Percentiles rank a stretch among this genome's conserved stretches.
These are phyloP conservation scores for Saturnispora gosingensis DNA, from an alignment of 805 yeast species.

Conservation along the genomic window DNA sequence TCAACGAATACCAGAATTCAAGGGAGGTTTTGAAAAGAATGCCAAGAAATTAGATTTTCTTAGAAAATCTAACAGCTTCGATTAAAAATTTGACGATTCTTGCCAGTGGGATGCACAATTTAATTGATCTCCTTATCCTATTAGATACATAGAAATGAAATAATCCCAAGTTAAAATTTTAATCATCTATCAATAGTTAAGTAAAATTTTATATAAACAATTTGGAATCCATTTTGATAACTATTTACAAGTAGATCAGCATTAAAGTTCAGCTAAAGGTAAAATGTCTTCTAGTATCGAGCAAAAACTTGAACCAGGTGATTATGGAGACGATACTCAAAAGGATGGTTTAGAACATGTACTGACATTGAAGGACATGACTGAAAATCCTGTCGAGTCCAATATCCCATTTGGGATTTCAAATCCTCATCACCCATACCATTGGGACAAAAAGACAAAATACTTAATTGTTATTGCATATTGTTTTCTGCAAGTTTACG, in stretches of 20 bases:
- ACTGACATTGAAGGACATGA: slow-evolving; percentile 18
- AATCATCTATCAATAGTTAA: neutral
- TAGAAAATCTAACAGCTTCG: neutral
- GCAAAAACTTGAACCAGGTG: slow-evolving; percentile 11
- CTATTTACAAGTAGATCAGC: neutral
- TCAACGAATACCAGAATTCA: no score
- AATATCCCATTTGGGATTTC: slow-evolving; percentile 20
- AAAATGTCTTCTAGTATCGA: neutral
- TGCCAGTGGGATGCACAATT: neutral
- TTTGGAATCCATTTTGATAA: neutral
- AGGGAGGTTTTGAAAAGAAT: neutral
- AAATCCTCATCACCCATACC: slow-evolving; percentile 27
- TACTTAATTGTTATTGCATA: slow-evolving; percentile 21
- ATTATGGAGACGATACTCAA: slow-evolving; percentile 13
- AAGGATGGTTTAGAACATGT: slow-evolving; percentile 8
- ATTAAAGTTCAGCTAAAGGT: neutral
- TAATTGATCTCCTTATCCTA: neutral
- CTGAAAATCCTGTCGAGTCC: slow-evolving; percentile 24
- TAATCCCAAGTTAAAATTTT: neutral
- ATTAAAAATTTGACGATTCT: neutral
- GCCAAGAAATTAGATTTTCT: neutral
- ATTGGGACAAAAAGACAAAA: slow-evolving; percentile 23
- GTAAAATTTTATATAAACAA: neutral
- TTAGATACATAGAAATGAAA: neutral
- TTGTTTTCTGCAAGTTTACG: slow-evolving; percentile 25